These are phyloP conservation scores for Tylopilus sp. DNA, from an alignment of 768 basidiomycete species.

Conservation along the genomic window DNA sequence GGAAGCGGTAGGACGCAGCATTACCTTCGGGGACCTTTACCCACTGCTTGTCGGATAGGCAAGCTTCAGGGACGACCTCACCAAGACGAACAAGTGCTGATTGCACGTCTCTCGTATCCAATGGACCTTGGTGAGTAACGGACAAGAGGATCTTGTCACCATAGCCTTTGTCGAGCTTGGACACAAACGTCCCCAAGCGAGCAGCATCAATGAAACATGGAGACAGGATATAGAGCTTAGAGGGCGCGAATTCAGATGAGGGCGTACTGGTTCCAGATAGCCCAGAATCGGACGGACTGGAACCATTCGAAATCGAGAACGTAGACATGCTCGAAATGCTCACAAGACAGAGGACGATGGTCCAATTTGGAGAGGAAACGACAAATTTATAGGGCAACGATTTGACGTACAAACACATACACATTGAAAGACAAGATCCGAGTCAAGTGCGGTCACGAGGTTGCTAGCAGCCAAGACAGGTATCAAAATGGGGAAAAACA, in stretches of 20 bases:
- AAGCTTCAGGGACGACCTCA: slow-evolving; percentile 12
- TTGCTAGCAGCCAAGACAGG: not conserved
- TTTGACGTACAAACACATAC: slow-evolving; percentile 24
- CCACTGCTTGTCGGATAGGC: slow-evolving; percentile 8
- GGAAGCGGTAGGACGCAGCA: no score
- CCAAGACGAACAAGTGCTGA: slow-evolving; percentile 7
- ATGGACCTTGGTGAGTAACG: slow-evolving; percentile 13
- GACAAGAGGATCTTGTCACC: slow-evolving; percentile 25
- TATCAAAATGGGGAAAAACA: not conserved
- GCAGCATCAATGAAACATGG: slow-evolving; percentile 10
- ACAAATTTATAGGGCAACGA: slow-evolving; percentile 25
- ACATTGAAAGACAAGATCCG: slow-evolving; percentile 4
- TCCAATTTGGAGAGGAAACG: slow-evolving; percentile 4
- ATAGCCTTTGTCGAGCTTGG: slow-evolving; percentile 26
- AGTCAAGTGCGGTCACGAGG: not conserved
- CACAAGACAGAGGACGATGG: not conserved
- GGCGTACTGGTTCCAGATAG: slow-evolving; percentile 24
- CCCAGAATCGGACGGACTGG: slow-evolving; percentile 14
- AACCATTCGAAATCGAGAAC: slow-evolving; percentile 9
- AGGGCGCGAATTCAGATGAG: slow-evolving; percentile 19
- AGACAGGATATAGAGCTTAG: slow-evolving; percentile 25
- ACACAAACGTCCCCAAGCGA: slow-evolving; percentile 15
- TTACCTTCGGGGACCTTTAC: slow-evolving; percentile 23
- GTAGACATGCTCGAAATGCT: slow-evolving; percentile 17
- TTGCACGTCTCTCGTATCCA: slow-evolving; percentile 9